phyloP scores from a whole-genome alignment of 2,329 filamentous ascomycete genomes.

The Metarhizium album region DNA sequence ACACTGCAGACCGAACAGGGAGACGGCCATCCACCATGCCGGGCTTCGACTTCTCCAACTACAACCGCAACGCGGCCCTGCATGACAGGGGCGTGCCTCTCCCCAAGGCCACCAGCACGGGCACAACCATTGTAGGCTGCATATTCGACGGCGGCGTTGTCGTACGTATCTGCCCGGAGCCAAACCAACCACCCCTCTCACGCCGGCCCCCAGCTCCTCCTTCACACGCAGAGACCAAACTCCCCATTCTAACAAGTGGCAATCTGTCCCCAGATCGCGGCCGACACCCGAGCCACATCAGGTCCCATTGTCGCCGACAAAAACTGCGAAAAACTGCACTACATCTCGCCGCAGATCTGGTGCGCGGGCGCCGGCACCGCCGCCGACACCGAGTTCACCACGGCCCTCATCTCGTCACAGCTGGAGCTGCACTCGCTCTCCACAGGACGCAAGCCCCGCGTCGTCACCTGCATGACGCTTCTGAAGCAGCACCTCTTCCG shows the following conservation, averaged over 20 bases:
- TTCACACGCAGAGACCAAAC: not conserved
- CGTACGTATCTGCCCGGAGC: slow-evolving; percentile 37
- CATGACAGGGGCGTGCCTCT: slow-evolving; percentile 89
- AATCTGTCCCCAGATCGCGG: slow-evolving; percentile 61
- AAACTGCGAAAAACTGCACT: slow-evolving; percentile 99
- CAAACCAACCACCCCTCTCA: not conserved
- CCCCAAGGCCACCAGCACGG: slow-evolving; percentile 95
- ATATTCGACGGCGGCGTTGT: slow-evolving; percentile 95
- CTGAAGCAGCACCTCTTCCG: slow-evolving; percentile 99
- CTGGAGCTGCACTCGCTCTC: slow-evolving; percentile 95
- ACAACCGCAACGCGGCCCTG: slow-evolving; percentile 96
- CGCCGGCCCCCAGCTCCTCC: not conserved
- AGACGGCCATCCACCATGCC: slow-evolving; percentile 53
- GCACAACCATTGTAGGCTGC: slow-evolving; percentile 97
- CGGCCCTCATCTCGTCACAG: slow-evolving; percentile 94
- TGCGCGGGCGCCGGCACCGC: slow-evolving; percentile 96
- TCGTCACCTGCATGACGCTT: slow-evolving; percentile 98
- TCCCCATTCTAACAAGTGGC: not conserved
- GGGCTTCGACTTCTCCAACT: slow-evolving; percentile 99
- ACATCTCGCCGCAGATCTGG: slow-evolving; percentile 98
- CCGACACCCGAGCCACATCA: slow-evolving; percentile 93
- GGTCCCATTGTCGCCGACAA: slow-evolving; percentile 99
- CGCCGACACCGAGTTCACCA: slow-evolving; percentile 98
- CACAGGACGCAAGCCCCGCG: slow-evolving; percentile 90
- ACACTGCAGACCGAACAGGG: slow-evolving; percentile 4